These are phyloP conservation scores for Mortierella antarctica DNA, from an alignment of 192 early-diverging fungal species.

Conservation along the genomic window DNA sequence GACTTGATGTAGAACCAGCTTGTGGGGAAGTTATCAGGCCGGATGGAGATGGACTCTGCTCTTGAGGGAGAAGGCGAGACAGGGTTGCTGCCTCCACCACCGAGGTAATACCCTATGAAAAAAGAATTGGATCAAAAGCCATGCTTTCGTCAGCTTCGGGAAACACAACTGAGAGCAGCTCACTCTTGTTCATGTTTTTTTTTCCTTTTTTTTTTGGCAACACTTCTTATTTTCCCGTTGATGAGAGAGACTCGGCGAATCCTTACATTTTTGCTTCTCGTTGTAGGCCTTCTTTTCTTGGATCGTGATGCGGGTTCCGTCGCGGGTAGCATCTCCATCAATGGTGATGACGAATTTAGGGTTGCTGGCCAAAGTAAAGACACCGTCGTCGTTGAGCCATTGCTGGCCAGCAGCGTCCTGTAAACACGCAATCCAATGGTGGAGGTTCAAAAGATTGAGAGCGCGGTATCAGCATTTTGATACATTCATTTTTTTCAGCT, in stretches of 20 bases:
- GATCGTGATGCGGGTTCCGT: conserved; percentile 47
- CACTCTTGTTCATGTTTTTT: not conserved
- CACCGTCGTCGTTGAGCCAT: conserved; percentile 53
- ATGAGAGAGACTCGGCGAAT: not conserved
- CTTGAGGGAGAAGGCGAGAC: conserved; percentile 41
- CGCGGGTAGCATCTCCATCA: conserved; percentile 42
- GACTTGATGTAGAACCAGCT: conserved; percentile 56
- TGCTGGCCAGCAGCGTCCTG: conserved; percentile 50
- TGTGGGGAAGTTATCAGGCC: conserved; percentile 51
- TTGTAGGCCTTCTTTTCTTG: conserved; percentile 53
- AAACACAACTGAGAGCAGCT: not conserved
- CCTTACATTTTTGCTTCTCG: conserved; percentile 52
- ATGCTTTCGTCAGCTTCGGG: not conserved
- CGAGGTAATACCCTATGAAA: conserved; percentile 25
- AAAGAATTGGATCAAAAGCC: not conserved
- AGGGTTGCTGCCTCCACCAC: conserved; percentile 18
- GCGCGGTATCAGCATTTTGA: not conserved
- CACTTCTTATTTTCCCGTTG: not conserved
- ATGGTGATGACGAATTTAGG: conserved; percentile 48
- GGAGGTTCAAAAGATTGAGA: too few species aligned
- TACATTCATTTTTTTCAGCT: not conserved
- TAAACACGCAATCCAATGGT: not conserved
- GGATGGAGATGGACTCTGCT: conserved; percentile 49
- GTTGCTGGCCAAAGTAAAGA: conserved; percentile 47
- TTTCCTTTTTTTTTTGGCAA: not conserved